Conservation (phyloP, 306 rosid species). For the Alnus rubra region DNA sequence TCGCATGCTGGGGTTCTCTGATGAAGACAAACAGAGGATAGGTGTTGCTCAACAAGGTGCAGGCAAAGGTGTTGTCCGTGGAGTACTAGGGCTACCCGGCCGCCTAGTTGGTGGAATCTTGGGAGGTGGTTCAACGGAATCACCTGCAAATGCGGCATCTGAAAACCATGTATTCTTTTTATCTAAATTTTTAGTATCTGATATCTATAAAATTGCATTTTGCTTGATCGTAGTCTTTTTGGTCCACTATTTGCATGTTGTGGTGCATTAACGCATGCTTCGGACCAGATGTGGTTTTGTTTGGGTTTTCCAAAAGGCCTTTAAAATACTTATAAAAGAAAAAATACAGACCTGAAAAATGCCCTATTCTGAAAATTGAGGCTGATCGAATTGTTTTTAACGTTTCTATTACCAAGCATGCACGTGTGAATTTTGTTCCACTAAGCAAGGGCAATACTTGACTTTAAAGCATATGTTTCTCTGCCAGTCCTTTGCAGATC, state of each 20-base stretch:
- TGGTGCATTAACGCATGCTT: neutral
- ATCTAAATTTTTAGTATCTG: neutral
- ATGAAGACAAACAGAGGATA: conserved; percentile 90
- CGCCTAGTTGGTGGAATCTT: conserved; percentile 93
- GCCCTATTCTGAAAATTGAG: neutral
- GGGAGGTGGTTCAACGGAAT: conserved; percentile 69
- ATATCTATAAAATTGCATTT: neutral
- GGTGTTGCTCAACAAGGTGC: conserved; percentile 84
- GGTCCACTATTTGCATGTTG: neutral
- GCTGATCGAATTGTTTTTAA: neutral
- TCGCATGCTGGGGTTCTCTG: conserved; percentile 93
- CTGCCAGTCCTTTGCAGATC: conserved; percentile 92
- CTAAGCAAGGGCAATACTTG: neutral
- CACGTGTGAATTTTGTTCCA: neutral
- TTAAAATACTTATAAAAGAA: neutral
- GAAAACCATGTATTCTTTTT: conserved; percentile 66
- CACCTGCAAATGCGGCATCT: conserved; percentile 49
- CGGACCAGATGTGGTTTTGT: neutral
- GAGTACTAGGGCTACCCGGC: conserved; percentile 90
- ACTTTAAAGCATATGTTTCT: conserved; percentile 8
- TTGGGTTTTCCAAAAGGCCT: neutral
- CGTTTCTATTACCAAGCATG: neutral
- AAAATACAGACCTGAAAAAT: neutral
- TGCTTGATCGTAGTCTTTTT: neutral
- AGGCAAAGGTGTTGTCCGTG: conserved; percentile 95